Conservation (phyloP, 2,329 filamentous ascomycete genomes). For the Macrophomina pseudophaseolina region DNA sequence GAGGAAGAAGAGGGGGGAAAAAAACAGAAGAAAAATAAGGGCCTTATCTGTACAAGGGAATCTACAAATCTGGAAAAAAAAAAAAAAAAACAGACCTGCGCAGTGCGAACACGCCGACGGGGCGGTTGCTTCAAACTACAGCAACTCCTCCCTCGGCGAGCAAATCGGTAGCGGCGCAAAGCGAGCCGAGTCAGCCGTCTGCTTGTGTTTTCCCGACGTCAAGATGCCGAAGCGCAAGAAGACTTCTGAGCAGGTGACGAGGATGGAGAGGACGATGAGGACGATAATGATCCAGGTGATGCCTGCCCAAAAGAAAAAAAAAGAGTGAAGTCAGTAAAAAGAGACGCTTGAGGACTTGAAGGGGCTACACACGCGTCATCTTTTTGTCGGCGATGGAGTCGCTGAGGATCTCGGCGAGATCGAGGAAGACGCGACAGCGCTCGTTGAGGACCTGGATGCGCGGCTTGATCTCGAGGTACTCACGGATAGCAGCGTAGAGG, state of each 20-base stretch:
- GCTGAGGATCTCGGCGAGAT: constrained; percentile 91
- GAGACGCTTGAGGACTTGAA: neutral
- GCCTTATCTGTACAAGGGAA: neutral
- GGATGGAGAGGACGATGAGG: constrained; percentile 86
- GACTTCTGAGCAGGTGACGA: constrained; percentile 90
- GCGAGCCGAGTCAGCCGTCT: neutral
- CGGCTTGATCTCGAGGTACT: constrained; percentile 96
- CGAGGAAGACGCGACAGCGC: constrained; percentile 92
- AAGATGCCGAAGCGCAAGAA: constrained; percentile 71
- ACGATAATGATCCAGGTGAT: constrained; percentile 99
- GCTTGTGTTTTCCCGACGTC: constrained; percentile 11
- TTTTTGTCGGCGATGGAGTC: constrained; percentile 93
- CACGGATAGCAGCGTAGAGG: constrained; percentile 89
- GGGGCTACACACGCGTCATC: constrained; percentile 69
- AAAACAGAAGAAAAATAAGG: neutral
- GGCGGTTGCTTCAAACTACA: neutral
- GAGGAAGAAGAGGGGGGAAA: too few relatives aligned
- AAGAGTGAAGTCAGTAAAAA: too few relatives aligned
- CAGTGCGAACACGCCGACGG: neutral
- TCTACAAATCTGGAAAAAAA: neutral
- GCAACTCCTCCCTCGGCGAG: constrained; percentile 20
- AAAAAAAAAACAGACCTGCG: neutral
- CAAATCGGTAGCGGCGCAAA: constrained; percentile 21
- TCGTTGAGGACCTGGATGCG: constrained; percentile 97
- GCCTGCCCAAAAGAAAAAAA: constrained; percentile 39